phyloP scores from a whole-genome alignment of 345 rosid species.

The Hibiscus syriacus region DNA sequence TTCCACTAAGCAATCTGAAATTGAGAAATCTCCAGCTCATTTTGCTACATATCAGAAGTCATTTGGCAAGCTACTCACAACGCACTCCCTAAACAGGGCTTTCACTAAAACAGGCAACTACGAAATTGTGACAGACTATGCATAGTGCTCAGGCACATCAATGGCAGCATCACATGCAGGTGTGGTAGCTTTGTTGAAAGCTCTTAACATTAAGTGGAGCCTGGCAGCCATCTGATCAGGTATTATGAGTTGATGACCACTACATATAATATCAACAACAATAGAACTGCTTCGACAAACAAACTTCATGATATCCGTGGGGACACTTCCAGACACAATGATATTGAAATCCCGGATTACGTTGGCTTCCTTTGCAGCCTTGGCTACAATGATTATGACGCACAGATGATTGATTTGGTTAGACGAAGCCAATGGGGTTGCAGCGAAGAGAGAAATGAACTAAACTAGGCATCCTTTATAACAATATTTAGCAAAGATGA shows the following conservation, averaged over 20 bases:
- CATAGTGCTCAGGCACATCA: constrained; percentile 32
- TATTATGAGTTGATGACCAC: constrained; percentile 33
- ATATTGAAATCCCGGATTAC: too few species aligned
- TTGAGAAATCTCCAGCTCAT: constrained; percentile 40
- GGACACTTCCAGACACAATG: too few species aligned
- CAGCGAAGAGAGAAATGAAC: too few species aligned
- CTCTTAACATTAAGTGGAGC: constrained; percentile 31
- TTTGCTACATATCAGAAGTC: constrained; percentile 17
- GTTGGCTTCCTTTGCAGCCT: too few species aligned
- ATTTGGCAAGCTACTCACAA: background rate
- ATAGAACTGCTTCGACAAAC: constrained; percentile 12
- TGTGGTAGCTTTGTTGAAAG: constrained; percentile 47
- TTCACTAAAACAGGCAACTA: constrained; percentile 21
- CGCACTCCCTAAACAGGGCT: constrained; percentile 8
- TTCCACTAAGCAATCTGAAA: too few species aligned
- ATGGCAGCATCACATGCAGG: too few species aligned
- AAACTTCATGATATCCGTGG: constrained; percentile 6
- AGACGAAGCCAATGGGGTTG: too few species aligned
- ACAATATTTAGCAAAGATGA: too few species aligned
- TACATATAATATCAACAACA: constrained; percentile 26
- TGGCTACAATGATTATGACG: too few species aligned
- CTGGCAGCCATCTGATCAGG: constrained; percentile 43
- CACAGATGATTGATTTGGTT: too few species aligned
- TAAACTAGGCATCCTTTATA: too few species aligned
- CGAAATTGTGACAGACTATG: constrained; percentile 20